Base-by-base conservation (phyloP, 164 flowering plant genomes). In the Sextonia rubra region DNA sequence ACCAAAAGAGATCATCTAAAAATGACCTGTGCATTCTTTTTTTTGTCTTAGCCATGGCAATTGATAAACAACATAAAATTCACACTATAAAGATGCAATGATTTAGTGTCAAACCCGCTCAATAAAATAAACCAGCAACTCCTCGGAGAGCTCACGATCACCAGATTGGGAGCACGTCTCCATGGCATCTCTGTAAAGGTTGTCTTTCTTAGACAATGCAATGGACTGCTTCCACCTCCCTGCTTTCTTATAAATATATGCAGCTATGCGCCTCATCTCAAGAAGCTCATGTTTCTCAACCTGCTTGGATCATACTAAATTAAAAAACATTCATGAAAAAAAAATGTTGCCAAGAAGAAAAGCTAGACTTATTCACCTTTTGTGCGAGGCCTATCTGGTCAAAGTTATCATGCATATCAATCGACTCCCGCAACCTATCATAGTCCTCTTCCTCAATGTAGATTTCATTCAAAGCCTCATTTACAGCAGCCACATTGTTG, bases 171-270 rank as follows among this genome's bases (percentile, higher is more conserved):
- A 96, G 61, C 88, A 86, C 37, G 99, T 93, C 83, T 96, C 99
- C 99, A 96, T 93, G 26, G 97, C 97, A 88, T 96, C 99, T 76
- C 84, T 91, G 86, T 96, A 96, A 70, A 82, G 89, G 63, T 90
- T 91, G 82, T 96, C 99, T 74, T 96, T 96, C 90, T 96, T 96
- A 27, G 99, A 96, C 85, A 96, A 74, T 23, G 92, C 91, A 83
- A 96, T 93, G n/a, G 99, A 96, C 71, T 90, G 97, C 89, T 91
- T 93, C 99, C 99, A 96, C 73, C 99, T 83, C 37, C 98, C 97
- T 0, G 97, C 98, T 77, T 93, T 96, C 81, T 96, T 96, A 80
- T 96, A 96, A 52, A 96, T 96, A 72, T 96, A 93, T n/a, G 98
- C 97, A 69, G 99, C 98, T 74, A 96, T 91, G 58, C 99, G 91